Base-by-base conservation (phyloP, 495 filamentous ascomycete species). In the Paragyromitra xinjiangensis region DNA sequence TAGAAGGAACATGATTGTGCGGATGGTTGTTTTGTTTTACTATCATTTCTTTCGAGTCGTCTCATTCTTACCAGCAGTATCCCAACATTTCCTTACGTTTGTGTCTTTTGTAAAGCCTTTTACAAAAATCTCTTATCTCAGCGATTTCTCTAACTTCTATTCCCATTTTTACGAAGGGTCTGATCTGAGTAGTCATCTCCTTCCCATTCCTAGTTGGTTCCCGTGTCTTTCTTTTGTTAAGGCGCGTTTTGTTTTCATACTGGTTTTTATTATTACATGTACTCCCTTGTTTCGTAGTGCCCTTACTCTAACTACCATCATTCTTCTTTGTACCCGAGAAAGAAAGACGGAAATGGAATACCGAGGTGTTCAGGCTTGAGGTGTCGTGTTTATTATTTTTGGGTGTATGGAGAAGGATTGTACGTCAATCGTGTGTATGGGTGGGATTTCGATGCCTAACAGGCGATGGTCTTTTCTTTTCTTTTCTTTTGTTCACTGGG, bases 101-200 rank as follows among this genome's bases (percentile, higher is more conserved):
- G 58, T 71, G 48, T 77, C 65, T 76, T 66, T 48, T 66, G 61
- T 73, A 66, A 73, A 66, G 24, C 55, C 58, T 65, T 44, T 6
- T n/a, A 48, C 59, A 73, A 73, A 72, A 26, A 59, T 76, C 14
- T 29, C 34, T 29, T 72, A 9, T 70, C 22, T 9, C 63, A 48
- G 42, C 39, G 16, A 48, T 37, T 63, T 40, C 44, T 48, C 51
- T 71, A 22, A 26, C n/a, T 59, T 65, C 26, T 66, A 14, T 37
- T 19, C 61, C 42, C 61, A 50, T 59, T 8, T 65, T 61, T 73
- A 5, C 4, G 53, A 26, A 48, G 73, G 69, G 61, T 77, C 24
- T 51, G 48, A 73, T 53, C 73, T 39, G 68, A 63, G 65, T 73
- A 72, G 61, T 61, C 68, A 77, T 66, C 67, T 9, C 37, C 14